These are phyloP conservation scores for Hyphopichia fennica DNA, from an alignment of 1,139 yeast genomes.

Conservation along the genomic window DNA sequence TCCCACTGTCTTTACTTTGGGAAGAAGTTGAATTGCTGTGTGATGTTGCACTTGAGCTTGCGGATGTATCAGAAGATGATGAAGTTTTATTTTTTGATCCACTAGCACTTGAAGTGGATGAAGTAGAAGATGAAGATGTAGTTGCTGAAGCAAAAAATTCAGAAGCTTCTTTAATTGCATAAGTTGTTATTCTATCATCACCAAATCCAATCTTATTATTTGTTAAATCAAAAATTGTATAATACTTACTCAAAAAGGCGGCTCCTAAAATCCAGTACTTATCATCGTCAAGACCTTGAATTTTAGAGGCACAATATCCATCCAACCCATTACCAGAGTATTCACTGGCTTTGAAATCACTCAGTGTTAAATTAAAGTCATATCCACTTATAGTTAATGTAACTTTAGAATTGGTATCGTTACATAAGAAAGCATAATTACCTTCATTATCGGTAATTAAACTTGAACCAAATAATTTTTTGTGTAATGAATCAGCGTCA, in stretches of 20 bases:
- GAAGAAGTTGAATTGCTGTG: neutral
- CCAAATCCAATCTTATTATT: slow-evolving; percentile 50
- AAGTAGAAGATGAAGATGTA: neutral
- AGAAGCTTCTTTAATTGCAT: slow-evolving; percentile 2
- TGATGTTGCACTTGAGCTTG: neutral
- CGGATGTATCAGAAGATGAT: neutral
- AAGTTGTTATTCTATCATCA: slow-evolving; percentile 2
- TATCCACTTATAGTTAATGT: slow-evolving; percentile 40
- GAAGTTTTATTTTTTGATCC: neutral
- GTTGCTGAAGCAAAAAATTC: neutral
- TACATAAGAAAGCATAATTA: slow-evolving; percentile 62
- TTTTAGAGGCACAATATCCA: slow-evolving; percentile 65
- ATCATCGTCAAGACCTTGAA: slow-evolving; percentile 49
- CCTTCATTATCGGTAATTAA: slow-evolving; percentile 54
- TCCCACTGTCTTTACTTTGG: slow-evolving; percentile 1
- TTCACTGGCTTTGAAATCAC: slow-evolving; percentile 49
- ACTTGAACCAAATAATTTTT: slow-evolving; percentile 40
- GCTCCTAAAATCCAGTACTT: slow-evolving; percentile 58
- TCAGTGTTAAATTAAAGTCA: slow-evolving; percentile 46
- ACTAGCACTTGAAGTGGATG: neutral
- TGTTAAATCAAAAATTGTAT: slow-evolving; percentile 60
- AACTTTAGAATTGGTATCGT: slow-evolving; percentile 35
- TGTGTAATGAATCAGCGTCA: slow-evolving; percentile 56
- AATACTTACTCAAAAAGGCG: slow-evolving; percentile 56
- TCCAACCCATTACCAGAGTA: slow-evolving; percentile 34